Base-by-base conservation (phyloP, 805 yeast species). In the Wickerhamiella lipophila region DNA sequence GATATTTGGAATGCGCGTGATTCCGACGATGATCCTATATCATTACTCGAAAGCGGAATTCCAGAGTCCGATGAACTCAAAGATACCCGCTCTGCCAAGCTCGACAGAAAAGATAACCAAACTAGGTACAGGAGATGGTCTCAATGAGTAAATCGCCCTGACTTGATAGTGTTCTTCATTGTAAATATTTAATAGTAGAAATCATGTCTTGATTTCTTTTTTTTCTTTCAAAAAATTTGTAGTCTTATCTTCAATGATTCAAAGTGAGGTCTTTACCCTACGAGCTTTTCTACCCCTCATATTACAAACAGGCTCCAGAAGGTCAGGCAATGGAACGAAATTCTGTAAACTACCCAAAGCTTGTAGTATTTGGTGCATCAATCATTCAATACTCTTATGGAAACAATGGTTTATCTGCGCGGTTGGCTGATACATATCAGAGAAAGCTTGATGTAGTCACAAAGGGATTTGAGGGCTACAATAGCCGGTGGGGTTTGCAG, bases 381-480 rank as follows among this genome's bases (percentile, higher is more conserved):
- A 19, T 36, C 19, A 36, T 36, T 26, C 23, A 36, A 11, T 19
- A 22, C 12, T 36, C 41, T 6, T 19, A n/a, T 19, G 41, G 11
- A 6, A 11, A 36, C 26, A 21, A 36, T 13, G 23, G 41, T 9
- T 21, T 36, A 21, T 5, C 41, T 18, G 26, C 23, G 4, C 41
- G n/a, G 13, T 21, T 19, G n/a, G 25, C 41, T 6, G 19, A 32
- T 32, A 15, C 38, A n/a, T 32, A 32, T 19, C 38, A 32, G 38
- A 62, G 44, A 7, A 26, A 27, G 22, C 56, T 83, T 42, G 89
- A 83, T 54, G 67, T 87, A 1, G 58, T 86, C 1, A 78, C 75
- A 38, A 68, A 95, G 51, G 96, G 96, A 0, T 84, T 68, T 58
- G 60, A 77, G 1, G 96, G 96, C 0, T 87, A 83, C 65, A 83